phyloP scores from a whole-genome alignment of 495 filamentous ascomycete species.

The Baudoinia panamericana region DNA sequence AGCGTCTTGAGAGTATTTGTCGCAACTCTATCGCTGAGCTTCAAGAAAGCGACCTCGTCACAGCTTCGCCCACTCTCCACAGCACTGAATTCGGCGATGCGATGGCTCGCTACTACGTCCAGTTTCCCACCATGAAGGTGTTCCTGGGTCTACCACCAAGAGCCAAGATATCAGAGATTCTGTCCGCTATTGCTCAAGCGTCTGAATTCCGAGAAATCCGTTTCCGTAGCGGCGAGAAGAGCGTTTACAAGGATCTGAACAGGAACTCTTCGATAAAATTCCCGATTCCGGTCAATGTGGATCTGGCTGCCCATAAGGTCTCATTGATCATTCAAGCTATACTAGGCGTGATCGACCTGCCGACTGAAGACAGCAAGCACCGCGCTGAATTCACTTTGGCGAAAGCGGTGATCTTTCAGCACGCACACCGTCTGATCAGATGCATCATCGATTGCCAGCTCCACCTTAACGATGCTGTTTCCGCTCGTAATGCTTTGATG shows the following conservation, averaged over 20 bases:
- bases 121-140: slow-evolving; percentile 78
- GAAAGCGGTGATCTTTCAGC: slow-evolving; percentile 57
- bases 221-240: slow-evolving; percentile 61
- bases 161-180: slow-evolving; percentile 53
- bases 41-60: slow-evolving; percentile 47
- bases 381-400: slow-evolving; percentile 54
- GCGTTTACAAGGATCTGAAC: slow-evolving; percentile 72
- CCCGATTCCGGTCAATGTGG: slow-evolving; percentile 67
- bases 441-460: slow-evolving; percentile 81
- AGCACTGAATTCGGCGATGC: slow-evolving; percentile 72
- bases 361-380: slow-evolving; percentile 46
- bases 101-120: slow-evolving; percentile 88
- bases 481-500: slow-evolving; percentile 59
- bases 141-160: slow-evolving; percentile 50
- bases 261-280: slow-evolving; percentile 57
- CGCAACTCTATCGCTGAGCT: slow-evolving; percentile 63
- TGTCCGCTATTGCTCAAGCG: slow-evolving; percentile 54
- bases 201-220: slow-evolving; percentile 66
- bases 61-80: slow-evolving; percentile 33
- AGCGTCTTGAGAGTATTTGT: slow-evolving; percentile 66
- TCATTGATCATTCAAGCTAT: slow-evolving; percentile 73
- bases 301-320: slow-evolving; percentile 65
- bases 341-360: slow-evolving; percentile 63
- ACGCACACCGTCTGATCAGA: slow-evolving; percentile 59
- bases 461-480: slow-evolving; percentile 49